phyloP scores from a whole-genome alignment of 2,329 filamentous ascomycete species.

The Colletotrichum sp. region DNA sequence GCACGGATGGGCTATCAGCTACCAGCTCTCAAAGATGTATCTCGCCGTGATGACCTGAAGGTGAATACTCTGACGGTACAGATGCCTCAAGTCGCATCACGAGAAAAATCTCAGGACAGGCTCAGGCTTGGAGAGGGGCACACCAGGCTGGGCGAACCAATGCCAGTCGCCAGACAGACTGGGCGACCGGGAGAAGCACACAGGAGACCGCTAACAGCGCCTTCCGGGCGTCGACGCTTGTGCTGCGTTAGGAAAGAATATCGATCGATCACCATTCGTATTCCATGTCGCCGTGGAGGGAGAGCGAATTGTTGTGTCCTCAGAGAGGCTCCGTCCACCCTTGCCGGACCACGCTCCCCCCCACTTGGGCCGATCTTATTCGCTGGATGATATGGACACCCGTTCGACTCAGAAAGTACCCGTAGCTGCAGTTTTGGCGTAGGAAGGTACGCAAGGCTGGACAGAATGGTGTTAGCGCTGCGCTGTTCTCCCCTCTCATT shows the following conservation, averaged over 20 bases:
- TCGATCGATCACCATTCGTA: conserved; percentile 21
- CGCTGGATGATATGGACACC: neutral
- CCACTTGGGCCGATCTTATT: neutral
- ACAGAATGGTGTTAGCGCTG: neutral
- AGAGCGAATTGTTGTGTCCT: conserved; percentile 4
- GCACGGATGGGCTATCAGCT: neutral
- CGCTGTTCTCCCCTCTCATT: neutral
- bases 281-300: neutral
- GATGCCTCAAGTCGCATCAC: neutral
- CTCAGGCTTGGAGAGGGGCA: conserved; percentile 6
- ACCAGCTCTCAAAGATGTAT: neutral
- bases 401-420: conserved; percentile 10
- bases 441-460: conserved; percentile 1
- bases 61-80: neutral
- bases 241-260: conserved; percentile 15
- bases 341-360: neutral
- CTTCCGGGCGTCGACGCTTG: conserved; percentile 17
- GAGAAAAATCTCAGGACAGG: neutral
- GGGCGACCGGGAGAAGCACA: neutral
- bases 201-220: neutral
- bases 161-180: neutral
- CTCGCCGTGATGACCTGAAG: neutral
- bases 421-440: neutral
- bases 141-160: neutral
- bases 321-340: neutral